Evolutionary conservation across 1,284 basidiomycete species (phyloP), one percentile per base, ranked within the genome.

Genomic region (Moesziomyces antarcticus): DNA sequence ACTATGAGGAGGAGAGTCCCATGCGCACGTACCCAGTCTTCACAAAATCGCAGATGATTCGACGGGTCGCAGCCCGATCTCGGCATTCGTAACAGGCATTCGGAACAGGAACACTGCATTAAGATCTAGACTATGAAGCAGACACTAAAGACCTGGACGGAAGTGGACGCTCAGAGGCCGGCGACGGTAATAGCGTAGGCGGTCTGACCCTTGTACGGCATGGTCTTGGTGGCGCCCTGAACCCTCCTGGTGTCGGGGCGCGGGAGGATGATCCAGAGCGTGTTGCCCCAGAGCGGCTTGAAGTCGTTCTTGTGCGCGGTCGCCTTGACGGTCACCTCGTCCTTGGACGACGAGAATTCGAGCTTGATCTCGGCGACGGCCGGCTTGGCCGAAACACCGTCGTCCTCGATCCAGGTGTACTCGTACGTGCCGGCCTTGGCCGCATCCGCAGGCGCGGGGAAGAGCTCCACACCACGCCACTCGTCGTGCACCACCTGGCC

Each of bases 401-500:
- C 85, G 60, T 86, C 86, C 56, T 86, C 86, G 25, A 80, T 84
- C 85, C 85, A 86, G 5, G 59, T 59, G 42, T 84, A 84, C 1
- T 59, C 52, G 37, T 83, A 84, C 24, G 56, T 11, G 43, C 51
- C 47, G 55, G 79, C 25, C 25, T 53, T 46, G 18, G 41, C 41
- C 25, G 63, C 51, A 18, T 51, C 50, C n/a, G 57, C 25, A 9
- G 74, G 70, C 16, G 81, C 77, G 14, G 85, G 85, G 80, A 84
- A 86, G 51, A 86, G 78, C 61, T 84, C 78, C 27, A 86, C 75
- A 18, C 85, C 86, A 58, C 86, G 73, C 81, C 80, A 86, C 63
- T 86, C 85, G 59, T 86, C 85, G 22, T 86, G 67, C 0, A 79
- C 84, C 4, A 85, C 85, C 14, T 84, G 63, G 14, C 85, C 85